Percentiles rank a stretch among this genome's conserved stretches.
phyloP scores from a whole-genome alignment of 805 yeast genomes.

The Kodamaea hsintzibuensis region DNA sequence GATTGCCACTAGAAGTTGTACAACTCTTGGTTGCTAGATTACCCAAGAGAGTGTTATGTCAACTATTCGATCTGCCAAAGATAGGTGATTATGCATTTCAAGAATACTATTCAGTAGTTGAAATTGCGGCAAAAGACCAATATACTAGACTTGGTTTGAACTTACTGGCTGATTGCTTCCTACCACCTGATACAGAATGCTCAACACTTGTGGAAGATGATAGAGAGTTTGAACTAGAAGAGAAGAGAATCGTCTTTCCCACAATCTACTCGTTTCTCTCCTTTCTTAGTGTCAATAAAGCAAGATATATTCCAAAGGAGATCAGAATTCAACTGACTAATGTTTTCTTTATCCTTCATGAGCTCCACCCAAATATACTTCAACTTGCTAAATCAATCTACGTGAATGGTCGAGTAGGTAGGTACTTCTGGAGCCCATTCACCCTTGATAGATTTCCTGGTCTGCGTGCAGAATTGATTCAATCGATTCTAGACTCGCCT shows the following conservation, averaged over 20 bases:
- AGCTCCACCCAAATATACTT: not conserved
- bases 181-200: not conserved
- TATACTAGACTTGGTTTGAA: not conserved
- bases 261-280: not conserved
- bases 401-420: not conserved
- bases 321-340: not conserved
- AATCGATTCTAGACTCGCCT: not conserved
- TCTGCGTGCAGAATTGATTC: not conserved
- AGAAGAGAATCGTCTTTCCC: not conserved
- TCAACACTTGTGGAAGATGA: not conserved
- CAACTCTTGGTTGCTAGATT: not conserved
- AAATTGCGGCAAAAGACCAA: not conserved
- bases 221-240: not conserved
- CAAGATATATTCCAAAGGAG: not conserved
- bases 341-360: not conserved
- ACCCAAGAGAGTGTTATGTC: not conserved
- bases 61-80: not conserved
- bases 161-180: not conserved
- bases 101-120: not conserved
- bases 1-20: not conserved
- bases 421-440: too few species aligned
- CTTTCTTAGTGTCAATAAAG: too few species aligned
- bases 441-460: too few species aligned
- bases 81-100: not conserved
- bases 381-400: not conserved